Conservation (phyloP, 805 yeast genomes). For the Candida patagonica region DNA sequence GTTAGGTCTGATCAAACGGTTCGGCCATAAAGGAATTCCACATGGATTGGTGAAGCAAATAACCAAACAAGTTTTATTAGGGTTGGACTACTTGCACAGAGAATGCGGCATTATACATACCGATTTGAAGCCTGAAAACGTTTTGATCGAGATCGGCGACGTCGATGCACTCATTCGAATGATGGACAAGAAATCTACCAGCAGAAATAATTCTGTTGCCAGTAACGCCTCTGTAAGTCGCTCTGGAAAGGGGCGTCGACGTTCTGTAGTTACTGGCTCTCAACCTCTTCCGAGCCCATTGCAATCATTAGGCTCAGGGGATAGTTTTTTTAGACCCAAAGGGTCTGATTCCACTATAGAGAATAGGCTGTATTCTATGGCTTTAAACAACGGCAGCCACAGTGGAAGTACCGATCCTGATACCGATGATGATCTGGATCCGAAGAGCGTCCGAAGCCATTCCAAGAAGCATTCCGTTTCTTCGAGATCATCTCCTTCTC, state of each 20-base stretch:
- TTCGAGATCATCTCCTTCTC: background rate
- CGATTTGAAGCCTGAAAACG: conserved; percentile 67
- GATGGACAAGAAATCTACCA: conserved; percentile 35
- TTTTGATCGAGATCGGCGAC: conserved; percentile 71
- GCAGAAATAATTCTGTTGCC: background rate
- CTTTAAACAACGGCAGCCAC: background rate
- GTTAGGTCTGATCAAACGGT: conserved; percentile 72
- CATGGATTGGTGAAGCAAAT: conserved; percentile 67
- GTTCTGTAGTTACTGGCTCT: conserved; percentile 77
- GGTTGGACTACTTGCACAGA: conserved; percentile 63
- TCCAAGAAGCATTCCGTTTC: background rate
- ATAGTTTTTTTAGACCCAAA: conserved; percentile 8
- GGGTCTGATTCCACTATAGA: conserved; percentile 2
- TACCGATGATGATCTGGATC: conserved; percentile 3
- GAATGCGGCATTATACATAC: conserved; percentile 69
- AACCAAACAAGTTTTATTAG: conserved; percentile 65
- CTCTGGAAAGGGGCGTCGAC: conserved; percentile 38
- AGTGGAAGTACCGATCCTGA: conserved; percentile 1
- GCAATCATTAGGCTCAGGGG: conserved; percentile 35
- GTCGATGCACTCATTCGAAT: conserved; percentile 66
- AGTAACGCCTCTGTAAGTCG: background rate
- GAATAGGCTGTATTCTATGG: conserved; percentile 6
- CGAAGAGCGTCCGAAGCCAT: background rate
- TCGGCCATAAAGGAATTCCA: conserved; percentile 73
- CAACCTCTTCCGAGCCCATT: conserved; percentile 90